Evolutionary conservation across 257 asterid species (phyloP).

Genomic region (Jacaranda mimosifolia): DNA sequence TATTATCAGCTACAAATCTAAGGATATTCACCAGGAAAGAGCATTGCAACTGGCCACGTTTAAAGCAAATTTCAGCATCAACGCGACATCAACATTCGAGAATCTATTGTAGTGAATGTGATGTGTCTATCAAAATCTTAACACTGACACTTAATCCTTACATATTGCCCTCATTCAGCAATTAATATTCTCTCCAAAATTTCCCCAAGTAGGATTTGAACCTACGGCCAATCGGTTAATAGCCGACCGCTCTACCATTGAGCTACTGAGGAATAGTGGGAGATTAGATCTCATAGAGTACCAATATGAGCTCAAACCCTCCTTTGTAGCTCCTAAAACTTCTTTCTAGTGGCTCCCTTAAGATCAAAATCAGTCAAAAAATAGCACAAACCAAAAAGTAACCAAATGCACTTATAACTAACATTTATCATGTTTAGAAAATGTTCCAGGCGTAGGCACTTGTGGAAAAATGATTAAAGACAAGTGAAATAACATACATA

Average conservation of each 20-base stretch:
- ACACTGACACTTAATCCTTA: conserved; percentile 67
- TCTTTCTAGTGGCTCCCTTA: too few species aligned
- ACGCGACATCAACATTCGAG: conserved; percentile 71
- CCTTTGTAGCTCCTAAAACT: too few species aligned
- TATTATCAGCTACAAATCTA: background rate
- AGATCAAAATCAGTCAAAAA: conserved; percentile 36
- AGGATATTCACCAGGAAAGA: conserved; percentile 81
- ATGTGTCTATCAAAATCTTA: conserved; percentile 87
- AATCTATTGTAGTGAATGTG: conserved; percentile 80
- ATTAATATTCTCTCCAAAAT: conserved; percentile 50
- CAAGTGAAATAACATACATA: conserved; percentile 15
- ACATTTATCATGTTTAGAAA: conserved; percentile 4
- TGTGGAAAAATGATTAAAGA: background rate
- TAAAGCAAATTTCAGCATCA: conserved; percentile 72
- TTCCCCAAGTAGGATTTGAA: too few species aligned
- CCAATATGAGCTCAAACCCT: too few species aligned
- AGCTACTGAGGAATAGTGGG: too few species aligned
- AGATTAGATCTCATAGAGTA: too few species aligned
- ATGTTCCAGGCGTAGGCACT: background rate
- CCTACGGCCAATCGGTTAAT: too few species aligned
- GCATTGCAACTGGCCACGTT: conserved; percentile 76
- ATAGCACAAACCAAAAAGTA: conserved; percentile 17
- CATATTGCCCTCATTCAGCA: conserved; percentile 68
- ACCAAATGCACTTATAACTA: conserved; percentile 30
- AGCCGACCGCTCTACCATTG: too few species aligned